Base-by-base conservation (phyloP, 768 basidiomycete species). In the Lentinula detonsa region DNA sequence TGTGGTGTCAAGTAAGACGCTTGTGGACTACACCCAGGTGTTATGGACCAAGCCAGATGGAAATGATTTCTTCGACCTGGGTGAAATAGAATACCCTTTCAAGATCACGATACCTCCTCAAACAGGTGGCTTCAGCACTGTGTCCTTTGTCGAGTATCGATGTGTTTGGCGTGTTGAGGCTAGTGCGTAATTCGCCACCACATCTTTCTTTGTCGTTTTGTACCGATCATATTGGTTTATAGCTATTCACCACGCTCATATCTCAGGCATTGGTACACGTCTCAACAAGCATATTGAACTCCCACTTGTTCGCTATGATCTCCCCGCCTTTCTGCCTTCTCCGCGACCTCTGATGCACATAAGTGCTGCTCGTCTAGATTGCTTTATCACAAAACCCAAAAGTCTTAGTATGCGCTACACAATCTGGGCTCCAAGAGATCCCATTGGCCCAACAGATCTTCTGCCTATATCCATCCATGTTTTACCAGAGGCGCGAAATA, bases 121-220 rank as follows among this genome's bases (percentile, higher is more conserved):
- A 63, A 79, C 82, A 55, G 72, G 79, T 15, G 88, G 88, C 43
- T 86, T 85, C 66, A 88, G 86, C 70, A 85, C 87, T 52, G 81
- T 86, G 13, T 78, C 84, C 62, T 91, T 86, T 67, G 88, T 88
- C 65, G 88, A 87, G 66, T 94, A 91, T 71, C 81, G 87, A 48
- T 85, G 89, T 68, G 83, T 83, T 69, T 94, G 92, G 92, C 80
- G 90, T 57, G 78, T 94, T 60, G 92, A 94, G 76, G 91, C 91
- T 64, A 81, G 91, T 86, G 64, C 64, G 85, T 78, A 13, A 57
- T 51, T 43, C 46, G 21, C 6, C 62, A 43, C 28, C 55, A 23
- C 66, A 11, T 59, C 50, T 49, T 59, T 34, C 10, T 21, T 40
- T 18, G 6, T 11, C 15, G 16, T 33, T 52, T 0, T 39, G 9